Conservation (phyloP, 164 flowering plant species). For the Magnolia changhungtana region DNA sequence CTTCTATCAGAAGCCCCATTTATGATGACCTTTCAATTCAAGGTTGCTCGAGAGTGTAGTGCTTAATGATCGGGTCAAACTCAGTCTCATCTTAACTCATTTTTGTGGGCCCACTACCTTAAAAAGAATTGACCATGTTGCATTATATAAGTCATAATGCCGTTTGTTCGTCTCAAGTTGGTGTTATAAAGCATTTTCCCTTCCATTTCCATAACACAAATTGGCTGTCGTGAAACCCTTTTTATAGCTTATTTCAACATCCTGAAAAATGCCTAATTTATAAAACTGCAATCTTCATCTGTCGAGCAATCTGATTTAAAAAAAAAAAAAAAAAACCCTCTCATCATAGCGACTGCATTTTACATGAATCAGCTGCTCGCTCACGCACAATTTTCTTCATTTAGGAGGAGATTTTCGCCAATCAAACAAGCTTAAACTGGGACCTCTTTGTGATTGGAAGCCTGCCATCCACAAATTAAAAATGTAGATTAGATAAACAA, state of each 20-base stretch:
- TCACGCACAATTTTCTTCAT: background rate
- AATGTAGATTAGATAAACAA: background rate
- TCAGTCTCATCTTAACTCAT: too few relatives aligned
- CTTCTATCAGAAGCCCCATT: too few relatives aligned
- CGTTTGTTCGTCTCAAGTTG: too few relatives aligned
- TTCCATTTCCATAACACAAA: too few relatives aligned
- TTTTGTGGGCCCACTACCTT: too few relatives aligned
- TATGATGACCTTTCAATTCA: too few relatives aligned
- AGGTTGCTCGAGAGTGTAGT: too few relatives aligned
- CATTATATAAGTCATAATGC: too few relatives aligned
- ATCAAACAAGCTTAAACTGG: background rate
- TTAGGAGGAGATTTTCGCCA: background rate
- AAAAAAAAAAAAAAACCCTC: background rate
- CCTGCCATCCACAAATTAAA: background rate
- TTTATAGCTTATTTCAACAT: background rate
- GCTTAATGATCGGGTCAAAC: too few relatives aligned
- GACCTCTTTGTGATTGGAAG: background rate
- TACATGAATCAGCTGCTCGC: background rate
- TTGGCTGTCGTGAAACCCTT: too few relatives aligned
- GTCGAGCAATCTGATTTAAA: background rate
- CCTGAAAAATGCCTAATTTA: background rate
- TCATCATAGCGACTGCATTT: background rate
- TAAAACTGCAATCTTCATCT: background rate
- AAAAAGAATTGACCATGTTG: too few relatives aligned
- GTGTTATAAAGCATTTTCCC: too few relatives aligned